phyloP scores from a whole-genome alignment of 257 asterid genomes.

The Solanum phureja region DNA sequence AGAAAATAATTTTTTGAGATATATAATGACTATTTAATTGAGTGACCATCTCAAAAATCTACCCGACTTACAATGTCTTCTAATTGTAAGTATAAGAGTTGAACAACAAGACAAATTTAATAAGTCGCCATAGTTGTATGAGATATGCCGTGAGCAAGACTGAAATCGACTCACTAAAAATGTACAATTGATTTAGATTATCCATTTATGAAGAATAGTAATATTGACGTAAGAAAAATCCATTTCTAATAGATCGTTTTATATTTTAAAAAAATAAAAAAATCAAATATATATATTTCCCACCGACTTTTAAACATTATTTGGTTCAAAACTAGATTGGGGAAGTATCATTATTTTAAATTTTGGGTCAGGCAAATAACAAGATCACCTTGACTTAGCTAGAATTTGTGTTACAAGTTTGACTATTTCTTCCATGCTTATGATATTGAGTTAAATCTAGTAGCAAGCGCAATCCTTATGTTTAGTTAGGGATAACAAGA shows the following conservation, averaged over 20 bases:
- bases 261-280: not conserved
- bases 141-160: not conserved
- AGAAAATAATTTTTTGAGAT: not conserved
- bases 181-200: not conserved
- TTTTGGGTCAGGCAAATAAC: not conserved
- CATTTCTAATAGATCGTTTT: not conserved
- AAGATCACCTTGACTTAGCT: not conserved
- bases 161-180: not conserved
- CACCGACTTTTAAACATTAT: not conserved
- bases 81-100: not conserved
- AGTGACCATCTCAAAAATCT: not conserved
- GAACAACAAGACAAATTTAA: not conserved
- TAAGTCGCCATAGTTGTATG: not conserved
- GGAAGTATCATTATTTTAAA: not conserved
- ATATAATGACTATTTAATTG: not conserved
- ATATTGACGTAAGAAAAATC: not conserved
- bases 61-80: not conserved
- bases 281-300: not conserved
- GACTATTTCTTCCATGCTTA: no score
- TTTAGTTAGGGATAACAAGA: no score
- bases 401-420: not conserved
- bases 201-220: not conserved
- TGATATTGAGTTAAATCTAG: no score
- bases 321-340: not conserved
- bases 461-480: no score